phyloP scores from a whole-genome alignment of 2,329 filamentous ascomycete species.

The Pezicula radicicola region DNA sequence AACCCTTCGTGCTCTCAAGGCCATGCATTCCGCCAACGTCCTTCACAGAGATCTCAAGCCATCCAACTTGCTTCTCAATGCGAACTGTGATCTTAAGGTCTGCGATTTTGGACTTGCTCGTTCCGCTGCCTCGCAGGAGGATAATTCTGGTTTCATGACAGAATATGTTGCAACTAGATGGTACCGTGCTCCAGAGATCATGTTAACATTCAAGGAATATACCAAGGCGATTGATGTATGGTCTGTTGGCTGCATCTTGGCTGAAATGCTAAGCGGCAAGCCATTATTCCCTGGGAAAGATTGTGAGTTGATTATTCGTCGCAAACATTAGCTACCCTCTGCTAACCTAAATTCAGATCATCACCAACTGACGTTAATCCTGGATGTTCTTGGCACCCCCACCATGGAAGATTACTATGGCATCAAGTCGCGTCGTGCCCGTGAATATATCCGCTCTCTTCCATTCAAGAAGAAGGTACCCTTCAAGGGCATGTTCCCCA shows the following conservation, averaged over 20 bases:
- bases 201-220: slow-evolving; percentile 99
- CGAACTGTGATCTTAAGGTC: slow-evolving; percentile 98
- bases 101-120: slow-evolving; percentile 97
- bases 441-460: slow-evolving; percentile 96
- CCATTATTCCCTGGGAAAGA: slow-evolving; percentile 98
- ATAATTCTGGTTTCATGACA: slow-evolving; percentile 99
- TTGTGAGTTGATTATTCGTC: slow-evolving; percentile 57
- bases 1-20: slow-evolving; percentile 93
- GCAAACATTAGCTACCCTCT: not conserved
- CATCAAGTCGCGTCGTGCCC: slow-evolving; percentile 95
- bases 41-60: slow-evolving; percentile 97
- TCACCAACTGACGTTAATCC: slow-evolving; percentile 93
- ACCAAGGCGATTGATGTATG: slow-evolving; percentile 99
- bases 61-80: slow-evolving; percentile 93
- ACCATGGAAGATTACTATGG: slow-evolving; percentile 99
- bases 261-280: slow-evolving; percentile 98
- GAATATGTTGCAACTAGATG: slow-evolving; percentile 99
- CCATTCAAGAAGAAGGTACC: slow-evolving; percentile 99
- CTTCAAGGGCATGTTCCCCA: slow-evolving; percentile 94
- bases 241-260: slow-evolving; percentile 97
- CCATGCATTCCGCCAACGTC: slow-evolving; percentile 98
- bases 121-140: slow-evolving; percentile 93
- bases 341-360: slow-evolving; percentile 61
- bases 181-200: slow-evolving; percentile 99
- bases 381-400: slow-evolving; percentile 94